A percentile compares a stretch with the other conserved stretches of the same genome.
phyloP scores from a whole-genome alignment of 345 rosid genomes.

The Mallotus nudiflorus region DNA sequence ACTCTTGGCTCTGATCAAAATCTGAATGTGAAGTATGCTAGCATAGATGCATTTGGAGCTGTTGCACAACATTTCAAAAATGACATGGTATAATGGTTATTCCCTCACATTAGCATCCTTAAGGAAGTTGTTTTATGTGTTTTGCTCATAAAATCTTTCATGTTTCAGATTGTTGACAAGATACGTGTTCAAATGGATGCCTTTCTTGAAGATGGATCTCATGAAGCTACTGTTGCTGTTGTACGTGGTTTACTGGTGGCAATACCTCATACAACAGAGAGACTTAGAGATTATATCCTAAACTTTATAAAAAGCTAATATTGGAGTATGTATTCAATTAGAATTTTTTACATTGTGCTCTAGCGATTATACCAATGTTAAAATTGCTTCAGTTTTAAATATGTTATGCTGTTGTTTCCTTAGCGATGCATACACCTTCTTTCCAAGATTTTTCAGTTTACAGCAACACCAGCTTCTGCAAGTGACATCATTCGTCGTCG shows the following conservation, averaged over 20 bases:
- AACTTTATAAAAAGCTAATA: slow-evolving; percentile 1
- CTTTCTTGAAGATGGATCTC: slow-evolving; percentile 97
- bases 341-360: background rate
- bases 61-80: slow-evolving; percentile 94
- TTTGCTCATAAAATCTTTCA: slow-evolving; percentile 20
- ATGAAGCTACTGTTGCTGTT: slow-evolving; percentile 91
- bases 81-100: slow-evolving; percentile 58
- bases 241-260: slow-evolving; percentile 83
- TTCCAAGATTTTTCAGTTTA: slow-evolving; percentile 84
- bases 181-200: slow-evolving; percentile 99
- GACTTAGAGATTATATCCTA: slow-evolving; percentile 88
- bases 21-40: slow-evolving; percentile 83
- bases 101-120: slow-evolving; percentile 3
- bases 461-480: slow-evolving; percentile 58
- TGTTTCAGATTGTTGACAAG: slow-evolving; percentile 89
- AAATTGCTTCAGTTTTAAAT: background rate
- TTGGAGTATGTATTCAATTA: slow-evolving; percentile 4
- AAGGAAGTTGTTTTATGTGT: background rate
- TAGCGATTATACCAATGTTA: background rate
- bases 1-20: slow-evolving; percentile 98
- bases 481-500: slow-evolving; percentile 67
- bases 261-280: slow-evolving; percentile 89
- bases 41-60: slow-evolving; percentile 96
- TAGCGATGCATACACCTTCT: slow-evolving; percentile 62
- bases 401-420: slow-evolving; percentile 33